Base-by-base conservation (phyloP, 495 filamentous ascomycete species). In the Podospora conica region DNA sequence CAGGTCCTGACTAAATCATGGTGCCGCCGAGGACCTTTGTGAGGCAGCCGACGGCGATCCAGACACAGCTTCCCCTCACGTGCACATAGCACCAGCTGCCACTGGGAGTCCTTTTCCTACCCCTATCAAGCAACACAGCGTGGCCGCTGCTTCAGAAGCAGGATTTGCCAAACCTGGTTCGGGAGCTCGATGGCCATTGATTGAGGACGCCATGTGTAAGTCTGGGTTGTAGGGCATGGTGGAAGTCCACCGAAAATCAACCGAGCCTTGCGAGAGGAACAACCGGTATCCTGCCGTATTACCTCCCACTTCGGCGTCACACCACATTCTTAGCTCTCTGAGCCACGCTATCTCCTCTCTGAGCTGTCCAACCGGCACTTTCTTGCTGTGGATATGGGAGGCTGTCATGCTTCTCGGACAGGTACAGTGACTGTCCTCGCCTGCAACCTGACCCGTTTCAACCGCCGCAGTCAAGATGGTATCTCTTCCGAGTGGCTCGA, bases 31-130 rank as follows among this genome's bases (percentile, higher is more conserved):
- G 31, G 21, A 29, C 9, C 21, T n/a, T 27, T 55, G 27, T 53
- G 29, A 55, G 56, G 62, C 28, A 66, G 60, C 33, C 63, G 66
- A 65, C 68, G 66, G 55, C 53, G 70, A 64, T 73, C 75, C 73
- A 76, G 73, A 74, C 70, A 76, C 73, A 68, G 40, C 11, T 74
- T 65, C 70, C 75, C 71, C 73, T 65, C 66, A 70, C 66, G 9
- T 67, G 65, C 65, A 53, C 27, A 63, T 61, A 66, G 48, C 40
- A 62, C 53, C 27, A 64, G 31, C 31, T 21, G 21, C 29, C 31
- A 5, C 27, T 27, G 40, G 6, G 40, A 0, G 18, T 48, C 18
- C 4, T 48, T 18, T n/a, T 48, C 15, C 53, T 60, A 20, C 53
- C 55, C 67, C 60, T 60, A 68, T 64, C 59, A 62, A 55, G 60